Conservation (phyloP, 257 asterid genomes). For the Gentiana straminea region DNA sequence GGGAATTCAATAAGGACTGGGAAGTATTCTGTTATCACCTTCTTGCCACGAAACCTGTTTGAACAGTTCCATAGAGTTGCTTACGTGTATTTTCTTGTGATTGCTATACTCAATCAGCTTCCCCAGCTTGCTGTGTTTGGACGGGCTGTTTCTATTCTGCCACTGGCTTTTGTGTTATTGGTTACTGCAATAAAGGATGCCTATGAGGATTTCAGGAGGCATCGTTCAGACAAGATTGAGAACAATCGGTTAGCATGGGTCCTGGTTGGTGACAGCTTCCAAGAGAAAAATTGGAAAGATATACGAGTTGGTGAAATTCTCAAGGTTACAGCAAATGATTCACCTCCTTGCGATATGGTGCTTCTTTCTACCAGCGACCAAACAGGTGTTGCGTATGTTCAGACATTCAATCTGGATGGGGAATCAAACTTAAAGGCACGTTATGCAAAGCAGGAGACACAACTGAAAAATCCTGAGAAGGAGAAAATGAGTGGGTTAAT, state of each 20-base stretch:
- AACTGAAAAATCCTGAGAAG: conserved; percentile 34
- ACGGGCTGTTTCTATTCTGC: conserved; percentile 73
- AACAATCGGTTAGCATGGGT: conserved; percentile 69
- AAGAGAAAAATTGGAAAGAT: conserved; percentile 75
- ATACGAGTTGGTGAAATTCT: conserved; percentile 69
- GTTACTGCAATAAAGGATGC: conserved; percentile 96
- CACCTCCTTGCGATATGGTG: conserved; percentile 98
- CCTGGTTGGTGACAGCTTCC: conserved; percentile 35
- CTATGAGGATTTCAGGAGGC: conserved; percentile 85
- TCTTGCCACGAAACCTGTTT: conserved; percentile 84
- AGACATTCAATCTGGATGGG: conserved; percentile 92
- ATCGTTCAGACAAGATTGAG: conserved; percentile 83
- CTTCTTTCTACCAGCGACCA: conserved; percentile 76
- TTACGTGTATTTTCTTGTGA: conserved; percentile 77
- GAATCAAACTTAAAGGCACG: conserved; percentile 94
- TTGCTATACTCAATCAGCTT: conserved; percentile 89
- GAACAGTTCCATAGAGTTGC: conserved; percentile 99
- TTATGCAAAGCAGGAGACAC: conserved; percentile 94
- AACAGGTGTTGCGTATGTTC: conserved; percentile 86
- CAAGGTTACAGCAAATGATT: conserved; percentile 50
- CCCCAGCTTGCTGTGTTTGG: conserved; percentile 99
- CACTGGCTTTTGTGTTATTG: conserved; percentile 69
- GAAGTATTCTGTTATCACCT: conserved; percentile 67
- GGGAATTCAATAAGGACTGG: conserved; percentile 68
- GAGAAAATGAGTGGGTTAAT: conserved; percentile 50